phyloP scores from a whole-genome alignment of 2,329 filamentous ascomycete species.

The Hypomyces rosellus region DNA sequence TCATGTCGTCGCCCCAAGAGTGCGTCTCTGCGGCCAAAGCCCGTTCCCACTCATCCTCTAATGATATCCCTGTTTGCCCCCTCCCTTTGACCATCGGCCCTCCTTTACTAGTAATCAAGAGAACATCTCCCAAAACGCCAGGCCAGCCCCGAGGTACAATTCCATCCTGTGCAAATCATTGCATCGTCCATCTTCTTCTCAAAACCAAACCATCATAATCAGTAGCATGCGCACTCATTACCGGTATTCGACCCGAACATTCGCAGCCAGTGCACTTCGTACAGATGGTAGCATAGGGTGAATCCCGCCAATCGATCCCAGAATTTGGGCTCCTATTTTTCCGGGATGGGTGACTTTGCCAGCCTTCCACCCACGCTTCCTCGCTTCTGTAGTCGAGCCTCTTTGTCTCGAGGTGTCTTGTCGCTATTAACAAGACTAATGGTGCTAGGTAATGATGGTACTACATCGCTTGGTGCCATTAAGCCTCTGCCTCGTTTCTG shows the following conservation, averaged over 20 bases:
- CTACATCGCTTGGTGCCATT: constrained; percentile 47
- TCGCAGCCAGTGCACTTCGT: constrained; percentile 23
- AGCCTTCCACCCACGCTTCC: constrained; percentile 71
- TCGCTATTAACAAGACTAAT: constrained; percentile 34
- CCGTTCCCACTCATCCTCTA: neutral
- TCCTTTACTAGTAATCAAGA: constrained; percentile 6
- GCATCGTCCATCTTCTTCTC: constrained; percentile 1
- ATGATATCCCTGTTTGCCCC: neutral
- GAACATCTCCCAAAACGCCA: constrained; percentile 10
- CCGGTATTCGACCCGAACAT: constrained; percentile 15
- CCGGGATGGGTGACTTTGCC: constrained; percentile 57
- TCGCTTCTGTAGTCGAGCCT: constrained; percentile 67
- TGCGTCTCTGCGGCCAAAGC: neutral
- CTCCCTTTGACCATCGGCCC: neutral
- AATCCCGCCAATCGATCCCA: constrained; percentile 34
- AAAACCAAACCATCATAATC: constrained; percentile 7
- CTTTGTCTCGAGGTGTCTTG: constrained; percentile 54
- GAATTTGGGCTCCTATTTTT: constrained; percentile 46
- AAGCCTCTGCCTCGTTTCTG: constrained; percentile 55
- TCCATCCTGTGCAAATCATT: constrained; percentile 3
- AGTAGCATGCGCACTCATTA: constrained; percentile 11
- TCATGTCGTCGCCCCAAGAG: neutral
- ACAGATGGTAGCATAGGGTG: constrained; percentile 30
- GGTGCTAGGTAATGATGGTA: constrained; percentile 52
- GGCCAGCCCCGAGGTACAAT: constrained; percentile 3